These are phyloP conservation scores for Solanum hybrid DNA, from an alignment of 305 asterid genomes.

Conservation along the genomic window DNA sequence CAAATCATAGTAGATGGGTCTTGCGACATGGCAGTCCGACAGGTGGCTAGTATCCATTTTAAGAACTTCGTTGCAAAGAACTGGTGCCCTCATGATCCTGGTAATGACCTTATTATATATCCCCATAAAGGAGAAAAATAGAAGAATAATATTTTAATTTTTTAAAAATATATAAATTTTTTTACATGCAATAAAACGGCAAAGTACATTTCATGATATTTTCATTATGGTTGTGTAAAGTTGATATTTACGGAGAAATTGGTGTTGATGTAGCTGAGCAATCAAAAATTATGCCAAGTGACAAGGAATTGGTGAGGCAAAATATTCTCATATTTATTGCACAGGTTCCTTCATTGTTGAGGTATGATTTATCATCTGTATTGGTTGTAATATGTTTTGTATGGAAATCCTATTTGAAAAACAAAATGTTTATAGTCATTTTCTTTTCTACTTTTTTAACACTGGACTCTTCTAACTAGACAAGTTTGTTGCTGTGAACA, in stretches of 20 bases:
- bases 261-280: conserved; percentile 46
- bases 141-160: neutral
- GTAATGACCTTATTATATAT: conserved; percentile 17
- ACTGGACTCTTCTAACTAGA: neutral
- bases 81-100: conserved; percentile 77
- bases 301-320: conserved; percentile 91
- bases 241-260: neutral
- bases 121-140: neutral
- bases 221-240: neutral
- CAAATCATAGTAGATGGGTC: conserved; percentile 84
- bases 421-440: neutral
- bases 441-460: neutral
- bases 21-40: conserved; percentile 80
- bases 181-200: neutral
- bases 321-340: conserved; percentile 60
- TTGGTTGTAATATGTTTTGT: neutral
- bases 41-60: conserved; percentile 93
- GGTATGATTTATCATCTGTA: conserved; percentile 31
- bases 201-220: neutral
- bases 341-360: conserved; percentile 77
- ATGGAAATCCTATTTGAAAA: neutral
- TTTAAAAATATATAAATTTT: too few relatives aligned
- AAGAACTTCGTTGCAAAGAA: conserved; percentile 83
- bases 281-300: conserved; percentile 66
- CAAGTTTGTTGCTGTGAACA: conserved; percentile 23